Evolutionary conservation across 495 filamentous ascomycete species (phyloP), one percentile per base, ranked within the genome.

Genomic region (Xylaria venustula): DNA sequence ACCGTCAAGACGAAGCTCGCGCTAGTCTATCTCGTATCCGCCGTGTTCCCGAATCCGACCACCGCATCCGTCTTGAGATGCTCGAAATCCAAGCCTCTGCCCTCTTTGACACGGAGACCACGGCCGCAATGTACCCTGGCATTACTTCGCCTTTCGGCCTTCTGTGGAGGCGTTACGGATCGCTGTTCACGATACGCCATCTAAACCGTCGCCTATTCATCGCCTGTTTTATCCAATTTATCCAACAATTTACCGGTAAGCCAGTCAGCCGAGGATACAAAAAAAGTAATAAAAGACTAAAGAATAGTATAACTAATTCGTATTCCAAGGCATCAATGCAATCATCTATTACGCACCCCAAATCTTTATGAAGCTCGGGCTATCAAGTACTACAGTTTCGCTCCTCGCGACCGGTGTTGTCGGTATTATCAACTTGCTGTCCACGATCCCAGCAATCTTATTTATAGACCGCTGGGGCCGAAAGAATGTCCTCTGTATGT

Each of bases 311-410:
- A 4, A 34, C 30, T 34, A 34, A 34, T 11, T 34, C 11, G 30
- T 34, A 34, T 34, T 5, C 4, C 30, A n/a, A 34, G 30, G 30
- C 11, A 34, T 34, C 55, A 64, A 64, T 42, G 61, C 63, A 1
- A 65, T 68, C 20, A 70, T 70, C 17, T 77, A 86, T 75, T 87
- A 87, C 65, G 85, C 85, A 11, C 83, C 85, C 1, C 77, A 79
- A 1, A 84, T 87, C 30, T 87, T 88, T 71, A 61, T 63, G 3
- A 71, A 78, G 28, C 73, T 87, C 1, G 85, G 85, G 1, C 73
- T 85, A 14, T 70, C 71, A 53, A 70, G 73, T n/a, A 85, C 78
- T 65, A 79, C 83, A 0, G 79, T 77, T 12, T 79, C 78, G 1
- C 80, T 88, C 28, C 44, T 75, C 5, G 55, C 73, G 5, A 75